Percentiles rank a stretch among this genome's conserved stretches.
Evolutionary conservation across 257 asterid genomes (phyloP).

Genomic region (Solanum pimpinellifolium): DNA sequence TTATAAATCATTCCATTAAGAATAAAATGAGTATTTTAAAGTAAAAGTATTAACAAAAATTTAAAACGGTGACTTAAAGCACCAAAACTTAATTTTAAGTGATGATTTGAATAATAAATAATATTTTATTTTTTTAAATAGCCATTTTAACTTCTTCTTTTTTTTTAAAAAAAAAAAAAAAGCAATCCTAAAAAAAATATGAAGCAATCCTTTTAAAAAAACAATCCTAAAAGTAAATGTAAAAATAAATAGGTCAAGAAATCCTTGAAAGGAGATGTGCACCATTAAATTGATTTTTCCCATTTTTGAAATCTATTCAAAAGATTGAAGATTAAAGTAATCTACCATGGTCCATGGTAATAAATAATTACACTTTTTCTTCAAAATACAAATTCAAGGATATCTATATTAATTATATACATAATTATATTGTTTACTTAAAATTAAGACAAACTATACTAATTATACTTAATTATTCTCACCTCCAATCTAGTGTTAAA

Average conservation of each 20-base stretch:
- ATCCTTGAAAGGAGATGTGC: background rate
- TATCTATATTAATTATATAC: background rate
- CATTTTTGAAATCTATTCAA: background rate
- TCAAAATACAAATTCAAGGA: background rate
- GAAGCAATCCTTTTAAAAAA: too few relatives aligned
- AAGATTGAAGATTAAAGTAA: background rate
- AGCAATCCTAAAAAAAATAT: too few relatives aligned
- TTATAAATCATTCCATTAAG: too few relatives aligned
- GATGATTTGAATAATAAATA: too few relatives aligned
- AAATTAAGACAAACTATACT: background rate
- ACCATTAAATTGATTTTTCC: background rate
- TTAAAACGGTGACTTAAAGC: too few relatives aligned
- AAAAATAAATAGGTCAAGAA: background rate
- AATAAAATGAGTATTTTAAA: too few relatives aligned
- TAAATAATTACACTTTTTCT: background rate
- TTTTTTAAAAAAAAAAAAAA: too few relatives aligned
- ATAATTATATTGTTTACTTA: background rate
- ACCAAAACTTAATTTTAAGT: too few relatives aligned
- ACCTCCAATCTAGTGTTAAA: background rate
- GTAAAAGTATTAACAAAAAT: too few relatives aligned
- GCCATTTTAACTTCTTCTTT: too few relatives aligned
- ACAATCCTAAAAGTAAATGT: background rate
- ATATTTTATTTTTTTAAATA: too few relatives aligned
- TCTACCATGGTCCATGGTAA: background rate
- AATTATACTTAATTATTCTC: background rate